phyloP scores from a whole-genome alignment of 805 yeast genomes.

The Nakazawaea wyomingensis region DNA sequence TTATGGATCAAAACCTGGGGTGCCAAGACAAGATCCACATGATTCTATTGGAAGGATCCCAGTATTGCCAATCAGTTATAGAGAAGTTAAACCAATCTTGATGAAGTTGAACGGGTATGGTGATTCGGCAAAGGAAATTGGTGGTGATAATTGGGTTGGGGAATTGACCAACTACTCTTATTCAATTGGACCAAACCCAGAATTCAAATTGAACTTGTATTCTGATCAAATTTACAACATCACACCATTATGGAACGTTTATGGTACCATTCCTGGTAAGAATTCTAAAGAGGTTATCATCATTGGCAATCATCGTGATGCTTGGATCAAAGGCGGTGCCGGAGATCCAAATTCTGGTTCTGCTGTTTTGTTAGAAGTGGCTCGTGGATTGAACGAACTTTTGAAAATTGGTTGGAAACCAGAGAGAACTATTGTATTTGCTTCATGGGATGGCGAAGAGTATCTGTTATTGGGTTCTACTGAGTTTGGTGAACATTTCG shows the following conservation, averaged over 20 bases:
- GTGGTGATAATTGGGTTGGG: slow-evolving; percentile 26
- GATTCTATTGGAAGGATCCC: slow-evolving; percentile 60
- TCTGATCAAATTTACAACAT: slow-evolving; percentile 59
- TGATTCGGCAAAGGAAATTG: slow-evolving; percentile 19
- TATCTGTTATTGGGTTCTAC: slow-evolving; percentile 72
- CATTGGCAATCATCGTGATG: slow-evolving; percentile 74
- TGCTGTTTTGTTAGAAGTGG: slow-evolving; percentile 58
- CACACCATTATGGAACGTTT: slow-evolving; percentile 57
- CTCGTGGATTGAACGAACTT: slow-evolving; percentile 51
- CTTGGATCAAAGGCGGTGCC: slow-evolving; percentile 78
- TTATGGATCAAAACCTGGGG: slow-evolving; percentile 47
- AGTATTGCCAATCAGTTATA: slow-evolving; percentile 60
- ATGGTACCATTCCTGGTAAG: slow-evolving; percentile 55
- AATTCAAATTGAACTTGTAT: slow-evolving; percentile 44
- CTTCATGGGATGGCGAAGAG: slow-evolving; percentile 82
- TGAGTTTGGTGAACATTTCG: slow-evolving; percentile 66
- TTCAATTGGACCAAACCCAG: slow-evolving; percentile 48
- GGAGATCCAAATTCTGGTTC: slow-evolving; percentile 77
- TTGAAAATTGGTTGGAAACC: slow-evolving; percentile 65
- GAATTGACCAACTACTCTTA: slow-evolving; percentile 50
- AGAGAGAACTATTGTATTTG: slow-evolving; percentile 59
- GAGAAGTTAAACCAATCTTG: slow-evolving; percentile 60
- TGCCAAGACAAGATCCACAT: slow-evolving; percentile 44
- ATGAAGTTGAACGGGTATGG: slow-evolving; percentile 57
- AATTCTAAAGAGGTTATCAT: slow-evolving; percentile 50